Conservation (phyloP, 2,329 filamentous ascomycete genomes). For the Alternaria rosae region DNA sequence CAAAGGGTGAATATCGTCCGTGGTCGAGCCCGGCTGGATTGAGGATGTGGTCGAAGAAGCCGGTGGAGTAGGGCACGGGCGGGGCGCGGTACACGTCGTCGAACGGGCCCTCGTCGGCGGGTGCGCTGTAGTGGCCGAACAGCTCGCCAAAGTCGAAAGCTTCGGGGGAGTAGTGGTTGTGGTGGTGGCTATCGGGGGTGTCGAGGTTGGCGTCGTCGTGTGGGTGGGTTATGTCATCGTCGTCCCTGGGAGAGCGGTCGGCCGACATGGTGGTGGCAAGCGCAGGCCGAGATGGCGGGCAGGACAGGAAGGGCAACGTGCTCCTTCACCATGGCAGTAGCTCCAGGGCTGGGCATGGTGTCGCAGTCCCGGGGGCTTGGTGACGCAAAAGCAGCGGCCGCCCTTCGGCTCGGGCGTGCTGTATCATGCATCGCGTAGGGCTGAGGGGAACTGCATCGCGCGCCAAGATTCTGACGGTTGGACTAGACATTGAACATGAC, state of each 20-base stretch:
- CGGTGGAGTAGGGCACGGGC: conserved; percentile 24
- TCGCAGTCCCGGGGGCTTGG: background rate
- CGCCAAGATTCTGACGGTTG: conserved; percentile 1
- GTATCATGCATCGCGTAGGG: conserved; percentile 10
- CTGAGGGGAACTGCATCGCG: conserved; percentile 4
- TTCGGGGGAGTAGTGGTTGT: conserved; percentile 5
- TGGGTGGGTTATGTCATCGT: conserved; percentile 7
- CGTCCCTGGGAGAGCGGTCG: conserved; percentile 6
- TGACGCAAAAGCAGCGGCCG: conserved; percentile 6
- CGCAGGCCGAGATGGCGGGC: conserved; percentile 1
- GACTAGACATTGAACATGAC: conserved; percentile 4
- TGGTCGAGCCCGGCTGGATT: conserved; percentile 31
- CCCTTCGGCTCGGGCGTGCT: conserved; percentile 13
- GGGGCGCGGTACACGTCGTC: conserved; percentile 22
- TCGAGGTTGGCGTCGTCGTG: conserved; percentile 7
- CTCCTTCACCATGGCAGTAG: conserved; percentile 1
- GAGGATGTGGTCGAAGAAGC: conserved; percentile 43
- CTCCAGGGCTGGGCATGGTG: conserved; percentile 4
- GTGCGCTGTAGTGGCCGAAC: conserved; percentile 8
- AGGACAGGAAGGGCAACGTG: background rate
- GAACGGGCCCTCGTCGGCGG: background rate
- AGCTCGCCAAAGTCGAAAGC: conserved; percentile 2
- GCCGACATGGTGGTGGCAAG: conserved; percentile 25
- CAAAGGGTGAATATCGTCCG: conserved; percentile 23
- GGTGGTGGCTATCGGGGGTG: conserved; percentile 1